Conservation (phyloP, 2,329 filamentous ascomycete species). For the Fusarium beomiforme region DNA sequence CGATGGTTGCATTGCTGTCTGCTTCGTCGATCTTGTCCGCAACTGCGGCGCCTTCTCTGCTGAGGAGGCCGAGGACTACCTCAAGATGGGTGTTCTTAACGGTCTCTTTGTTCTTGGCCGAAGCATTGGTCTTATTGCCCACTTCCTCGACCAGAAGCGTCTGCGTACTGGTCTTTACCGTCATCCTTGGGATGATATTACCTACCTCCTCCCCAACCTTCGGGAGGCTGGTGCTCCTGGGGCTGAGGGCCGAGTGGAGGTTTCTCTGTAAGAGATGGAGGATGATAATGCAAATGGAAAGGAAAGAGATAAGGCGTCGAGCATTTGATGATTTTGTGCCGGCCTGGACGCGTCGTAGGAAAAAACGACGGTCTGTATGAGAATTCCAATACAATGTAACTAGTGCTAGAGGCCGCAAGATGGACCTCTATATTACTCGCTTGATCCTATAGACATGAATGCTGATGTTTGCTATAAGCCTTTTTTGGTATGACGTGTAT, state of each 20-base stretch:
- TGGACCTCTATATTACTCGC: constrained; percentile 47
- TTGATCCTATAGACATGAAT: constrained; percentile 49
- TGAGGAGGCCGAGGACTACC: constrained; percentile 98
- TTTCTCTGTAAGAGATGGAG: constrained; percentile 69
- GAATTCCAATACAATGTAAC: constrained; percentile 50
- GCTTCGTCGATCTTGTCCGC: constrained; percentile 97
- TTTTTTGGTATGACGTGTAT: background rate
- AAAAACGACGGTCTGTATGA: constrained; percentile 49
- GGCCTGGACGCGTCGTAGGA: constrained; percentile 40
- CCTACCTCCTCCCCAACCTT: constrained; percentile 88
- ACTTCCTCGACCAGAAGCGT: constrained; percentile 99
- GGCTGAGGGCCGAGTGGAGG: constrained; percentile 88
- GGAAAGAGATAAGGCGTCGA: constrained; percentile 44
- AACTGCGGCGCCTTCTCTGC: constrained; percentile 97
- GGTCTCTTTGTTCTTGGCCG: constrained; percentile 98
- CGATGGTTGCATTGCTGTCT: constrained; percentile 96
- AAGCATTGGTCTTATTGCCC: constrained; percentile 98
- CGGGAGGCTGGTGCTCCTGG: constrained; percentile 75
- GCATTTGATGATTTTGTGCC: constrained; percentile 49
- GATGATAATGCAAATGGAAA: constrained; percentile 42
- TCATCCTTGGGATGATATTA: constrained; percentile 99
- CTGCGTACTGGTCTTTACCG: constrained; percentile 98
- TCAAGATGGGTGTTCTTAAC: constrained; percentile 99
- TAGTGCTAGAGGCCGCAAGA: constrained; percentile 48
- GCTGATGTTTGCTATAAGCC: constrained; percentile 32